phyloP scores from a whole-genome alignment of 2,329 filamentous ascomycete genomes.

The Talaromyces verruculosus region DNA sequence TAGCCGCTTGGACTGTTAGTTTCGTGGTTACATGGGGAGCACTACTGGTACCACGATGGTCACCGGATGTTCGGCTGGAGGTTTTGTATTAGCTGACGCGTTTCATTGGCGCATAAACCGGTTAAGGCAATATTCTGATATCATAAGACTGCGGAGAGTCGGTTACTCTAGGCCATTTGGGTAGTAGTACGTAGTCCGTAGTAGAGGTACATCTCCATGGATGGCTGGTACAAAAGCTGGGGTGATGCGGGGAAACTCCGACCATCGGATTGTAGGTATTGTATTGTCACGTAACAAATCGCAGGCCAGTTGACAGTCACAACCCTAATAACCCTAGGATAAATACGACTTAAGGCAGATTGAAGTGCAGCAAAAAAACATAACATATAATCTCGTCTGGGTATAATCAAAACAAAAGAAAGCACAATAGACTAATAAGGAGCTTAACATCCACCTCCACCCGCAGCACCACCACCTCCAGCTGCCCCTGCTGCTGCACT shows the following conservation, averaged over 20 bases:
- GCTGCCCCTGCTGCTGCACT: background rate
- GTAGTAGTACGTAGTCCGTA: background rate
- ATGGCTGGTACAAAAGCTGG: background rate
- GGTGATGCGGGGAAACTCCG: slow-evolving; percentile 8
- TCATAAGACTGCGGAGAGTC: background rate
- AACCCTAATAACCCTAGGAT: background rate
- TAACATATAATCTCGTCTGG: background rate
- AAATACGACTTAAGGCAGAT: background rate
- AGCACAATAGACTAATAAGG: background rate
- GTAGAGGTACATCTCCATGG: background rate
- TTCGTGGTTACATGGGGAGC: background rate
- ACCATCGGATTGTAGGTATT: background rate
- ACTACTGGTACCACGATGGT: slow-evolving; percentile 3
- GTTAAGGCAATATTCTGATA: background rate
- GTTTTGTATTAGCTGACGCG: background rate
- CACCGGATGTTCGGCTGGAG: background rate
- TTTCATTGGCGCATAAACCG: slow-evolving; percentile 6
- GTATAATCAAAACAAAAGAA: background rate
- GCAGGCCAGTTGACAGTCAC: background rate
- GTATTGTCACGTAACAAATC: background rate
- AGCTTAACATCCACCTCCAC: background rate
- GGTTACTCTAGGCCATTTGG: background rate
- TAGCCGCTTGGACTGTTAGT: background rate
- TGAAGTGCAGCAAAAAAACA: background rate
- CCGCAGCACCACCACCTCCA: background rate